Base-by-base conservation (phyloP, 148 eudicot species). In the Linanthus parryae region DNA sequence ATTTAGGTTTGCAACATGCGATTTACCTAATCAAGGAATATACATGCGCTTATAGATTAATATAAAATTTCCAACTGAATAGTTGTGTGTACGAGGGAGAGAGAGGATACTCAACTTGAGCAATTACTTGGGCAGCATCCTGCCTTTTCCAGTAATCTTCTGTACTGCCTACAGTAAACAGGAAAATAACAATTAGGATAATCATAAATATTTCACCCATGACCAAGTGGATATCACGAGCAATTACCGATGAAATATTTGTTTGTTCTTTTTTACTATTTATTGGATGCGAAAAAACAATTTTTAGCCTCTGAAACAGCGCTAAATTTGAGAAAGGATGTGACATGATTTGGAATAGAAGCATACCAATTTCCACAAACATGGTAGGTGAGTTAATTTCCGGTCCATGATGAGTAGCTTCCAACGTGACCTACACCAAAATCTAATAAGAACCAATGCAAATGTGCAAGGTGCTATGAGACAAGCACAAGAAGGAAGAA, bases 371-470 rank as follows among this genome's bases (percentile, higher is more conserved):
- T 68, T 80, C 85, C 11, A 80, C 68, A 58, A 80, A 80, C 85
- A 76, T 80, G 8, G 81, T 75, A 3, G 85, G 81, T 52, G 77
- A 72, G 67, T 67, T 69, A 9, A 75, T 80, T 56, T 69, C 66
- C 57, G 85, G 85, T 66, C 85, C 85, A 69, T 80, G 85, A 67
- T 75, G 81, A 56, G 85, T 80, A n/a, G 73, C 85, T 59, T 80
- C 85, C 74, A 84, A 70, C 31, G 92, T 80, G 47, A 84, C 73
- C 92, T 84, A 70, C 61, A 65, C 25, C 38, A 25, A 45, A 39
- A 13, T 43, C 35, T 28, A 25, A 38, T 42, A 52, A 15, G 8
- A 38, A 56, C 10, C n/a, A 41, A 8, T 22, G 26, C 21, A 40
- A 19, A 0, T 23, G 35, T 45, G 25, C 49, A 22, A 14, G 1